These are phyloP conservation scores for Mitragyna speciosa DNA, from an alignment of 257 asterid genomes.

Conservation along the genomic window DNA sequence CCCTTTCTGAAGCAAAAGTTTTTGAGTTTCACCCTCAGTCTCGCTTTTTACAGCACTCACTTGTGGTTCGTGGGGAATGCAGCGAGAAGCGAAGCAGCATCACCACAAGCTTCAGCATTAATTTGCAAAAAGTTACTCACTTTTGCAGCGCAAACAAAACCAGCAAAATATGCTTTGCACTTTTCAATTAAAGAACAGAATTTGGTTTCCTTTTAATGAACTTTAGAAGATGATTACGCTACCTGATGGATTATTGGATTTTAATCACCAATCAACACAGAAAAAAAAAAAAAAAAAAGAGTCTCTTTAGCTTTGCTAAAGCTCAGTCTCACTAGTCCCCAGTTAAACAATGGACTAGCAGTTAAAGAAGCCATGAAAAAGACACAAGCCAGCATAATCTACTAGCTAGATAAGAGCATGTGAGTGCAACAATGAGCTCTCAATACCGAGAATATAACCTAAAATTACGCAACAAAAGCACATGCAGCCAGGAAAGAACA, in stretches of 20 bases:
- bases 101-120: not conserved
- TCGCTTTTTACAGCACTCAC: not conserved
- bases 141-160: not conserved
- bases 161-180: not conserved
- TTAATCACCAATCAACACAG: not conserved
- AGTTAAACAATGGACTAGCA: not conserved
- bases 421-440: not conserved
- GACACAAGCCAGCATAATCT: not conserved
- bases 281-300: not conserved
- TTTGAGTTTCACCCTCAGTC: no score
- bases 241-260: not conserved
- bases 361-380: not conserved
- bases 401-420: not conserved
- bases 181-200: not conserved
- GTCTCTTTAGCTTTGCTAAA: not conserved
- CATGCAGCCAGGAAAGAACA: slow-evolving; percentile 14
- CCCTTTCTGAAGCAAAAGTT: not conserved
- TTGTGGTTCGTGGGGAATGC: not conserved
- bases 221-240: not conserved
- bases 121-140: not conserved
- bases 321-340: not conserved
- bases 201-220: not conserved
- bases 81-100: not conserved
- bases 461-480: slow-evolving; percentile 10
- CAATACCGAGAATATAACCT: not conserved